phyloP scores from a whole-genome alignment of 2,329 filamentous ascomycete genomes.

The Xylariales sp. region DNA sequence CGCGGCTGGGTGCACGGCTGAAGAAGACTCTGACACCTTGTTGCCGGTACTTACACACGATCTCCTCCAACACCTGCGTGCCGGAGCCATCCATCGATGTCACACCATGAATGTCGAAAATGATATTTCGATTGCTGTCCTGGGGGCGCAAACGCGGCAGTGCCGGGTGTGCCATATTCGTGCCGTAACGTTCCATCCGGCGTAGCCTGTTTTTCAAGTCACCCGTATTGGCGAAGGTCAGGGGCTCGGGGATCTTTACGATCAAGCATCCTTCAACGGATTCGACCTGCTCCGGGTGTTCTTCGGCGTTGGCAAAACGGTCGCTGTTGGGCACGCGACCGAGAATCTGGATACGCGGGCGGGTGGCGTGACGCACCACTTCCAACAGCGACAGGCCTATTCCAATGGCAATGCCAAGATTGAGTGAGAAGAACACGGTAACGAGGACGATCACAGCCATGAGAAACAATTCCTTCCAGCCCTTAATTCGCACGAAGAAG shows the following conservation, averaged over 20 bases:
- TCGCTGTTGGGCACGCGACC: conserved; percentile 87
- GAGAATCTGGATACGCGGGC: conserved; percentile 94
- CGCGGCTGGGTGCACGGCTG: conserved; percentile 63
- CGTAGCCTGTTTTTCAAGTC: conserved; percentile 86
- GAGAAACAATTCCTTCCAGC: conserved; percentile 85
- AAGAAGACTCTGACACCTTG: conserved; percentile 83
- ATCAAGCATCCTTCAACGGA: conserved; percentile 93
- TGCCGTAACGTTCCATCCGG: conserved; percentile 91
- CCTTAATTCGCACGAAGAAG: conserved; percentile 88
- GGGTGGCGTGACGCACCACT: conserved; percentile 89
- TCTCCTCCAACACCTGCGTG: conserved; percentile 90
- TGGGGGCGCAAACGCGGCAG: conserved; percentile 80
- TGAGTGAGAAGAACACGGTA: conserved; percentile 95
- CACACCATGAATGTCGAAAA: conserved; percentile 98
- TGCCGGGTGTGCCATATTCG: conserved; percentile 83
- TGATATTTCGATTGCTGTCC: conserved; percentile 90
- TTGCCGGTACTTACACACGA: conserved; percentile 82
- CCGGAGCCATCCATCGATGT: conserved; percentile 94
- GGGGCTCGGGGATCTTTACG: conserved; percentile 95
- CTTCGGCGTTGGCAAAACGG: conserved; percentile 86
- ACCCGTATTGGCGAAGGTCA: conserved; percentile 97
- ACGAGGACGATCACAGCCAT: conserved; percentile 92
- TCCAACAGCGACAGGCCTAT: conserved; percentile 91
- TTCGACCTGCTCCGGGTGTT: conserved; percentile 79
- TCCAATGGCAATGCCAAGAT: conserved; percentile 91